phyloP scores from a whole-genome alignment of 257 asterid genomes.

The Solanum pennellii region DNA sequence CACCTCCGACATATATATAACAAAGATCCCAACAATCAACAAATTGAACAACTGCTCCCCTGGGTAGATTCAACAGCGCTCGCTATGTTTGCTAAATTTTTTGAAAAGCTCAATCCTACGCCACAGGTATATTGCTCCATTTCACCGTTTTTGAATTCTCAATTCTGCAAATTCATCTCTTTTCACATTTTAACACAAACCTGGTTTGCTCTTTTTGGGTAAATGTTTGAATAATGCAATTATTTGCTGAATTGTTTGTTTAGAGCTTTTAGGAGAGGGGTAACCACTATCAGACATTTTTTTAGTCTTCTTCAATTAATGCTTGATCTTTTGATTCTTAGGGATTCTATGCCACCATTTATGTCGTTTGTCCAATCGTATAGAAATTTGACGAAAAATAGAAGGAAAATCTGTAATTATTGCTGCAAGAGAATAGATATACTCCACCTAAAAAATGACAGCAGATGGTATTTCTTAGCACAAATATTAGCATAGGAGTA shows the following conservation, averaged over 20 bases:
- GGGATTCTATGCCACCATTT: not conserved
- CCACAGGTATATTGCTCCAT: conserved; percentile 34
- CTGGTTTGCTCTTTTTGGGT: not conserved
- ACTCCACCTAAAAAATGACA: not conserved
- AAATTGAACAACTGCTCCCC: not conserved
- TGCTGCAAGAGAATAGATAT: not conserved
- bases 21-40: not conserved
- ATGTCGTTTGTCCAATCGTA: not conserved
- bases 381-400: not conserved
- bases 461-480: not conserved
- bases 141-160: not conserved
- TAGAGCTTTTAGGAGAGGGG: not conserved
- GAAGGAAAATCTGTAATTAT: not conserved
- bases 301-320: not conserved
- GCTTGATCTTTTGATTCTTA: not conserved
- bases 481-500: not conserved
- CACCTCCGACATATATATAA: not conserved
- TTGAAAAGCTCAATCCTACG: conserved; percentile 28
- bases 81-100: conserved; percentile 44
- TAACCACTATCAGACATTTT: not conserved
- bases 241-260: not conserved
- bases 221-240: not conserved
- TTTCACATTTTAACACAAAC: not conserved
- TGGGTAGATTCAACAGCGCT: not conserved
- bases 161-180: not conserved